These are phyloP conservation scores for Suillus variegatus DNA, from an alignment of 768 basidiomycete genomes.

Conservation along the genomic window DNA sequence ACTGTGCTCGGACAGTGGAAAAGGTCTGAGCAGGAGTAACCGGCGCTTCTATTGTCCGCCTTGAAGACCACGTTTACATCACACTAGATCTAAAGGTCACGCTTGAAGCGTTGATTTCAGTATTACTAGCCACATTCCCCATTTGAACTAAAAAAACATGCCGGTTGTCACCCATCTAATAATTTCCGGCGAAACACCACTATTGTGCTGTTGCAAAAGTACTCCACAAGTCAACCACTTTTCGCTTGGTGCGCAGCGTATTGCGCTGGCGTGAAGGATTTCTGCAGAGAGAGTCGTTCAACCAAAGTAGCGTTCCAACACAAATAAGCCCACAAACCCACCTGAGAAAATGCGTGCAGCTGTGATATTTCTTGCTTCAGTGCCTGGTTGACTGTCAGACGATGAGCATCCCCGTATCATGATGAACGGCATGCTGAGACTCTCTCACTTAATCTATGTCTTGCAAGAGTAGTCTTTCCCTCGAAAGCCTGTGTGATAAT, in stretches of 20 bases:
- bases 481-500: slow-evolving; percentile 58
- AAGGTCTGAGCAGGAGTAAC: not conserved
- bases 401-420: slow-evolving; percentile 13
- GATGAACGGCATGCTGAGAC: not conserved
- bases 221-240: slow-evolving; percentile 12
- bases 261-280: slow-evolving; percentile 72
- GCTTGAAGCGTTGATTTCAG: slow-evolving; percentile 2
- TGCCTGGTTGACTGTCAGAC: slow-evolving; percentile 65
- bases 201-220: not conserved
- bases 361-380: slow-evolving; percentile 74
- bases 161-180: not conserved
- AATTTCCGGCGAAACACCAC: not conserved
- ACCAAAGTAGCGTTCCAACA: not conserved
- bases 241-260: slow-evolving; percentile 53
- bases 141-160: not conserved
- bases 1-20: not conserved
- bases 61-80: not conserved
- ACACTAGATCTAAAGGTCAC: not conserved
- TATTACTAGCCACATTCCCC: not conserved
- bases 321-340: slow-evolving; percentile 28
- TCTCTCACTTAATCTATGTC: slow-evolving; percentile 66
- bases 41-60: not conserved
- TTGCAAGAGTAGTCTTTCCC: slow-evolving; percentile 76
- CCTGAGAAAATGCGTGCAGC: slow-evolving; percentile 91
- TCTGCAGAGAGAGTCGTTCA: slow-evolving; percentile 40